Percentiles rank a stretch among this genome's conserved stretches.
Evolutionary conservation across 2,329 filamentous ascomycete species (phyloP).

Genomic region (Pseudocercospora pini-densiflorae): DNA sequence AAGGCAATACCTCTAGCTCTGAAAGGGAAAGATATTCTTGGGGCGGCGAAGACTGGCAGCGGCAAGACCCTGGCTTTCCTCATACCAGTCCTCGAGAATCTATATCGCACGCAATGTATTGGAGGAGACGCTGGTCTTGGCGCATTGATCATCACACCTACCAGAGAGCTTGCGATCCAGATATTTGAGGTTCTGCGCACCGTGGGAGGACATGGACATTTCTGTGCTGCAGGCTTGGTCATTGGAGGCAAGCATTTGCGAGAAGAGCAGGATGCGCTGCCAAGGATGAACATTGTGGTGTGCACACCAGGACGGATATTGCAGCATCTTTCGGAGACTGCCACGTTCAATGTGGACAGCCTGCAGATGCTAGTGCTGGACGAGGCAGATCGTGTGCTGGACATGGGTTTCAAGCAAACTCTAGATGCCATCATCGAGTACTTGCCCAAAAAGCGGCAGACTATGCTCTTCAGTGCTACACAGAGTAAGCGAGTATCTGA

Average conservation of each 20-base stretch:
- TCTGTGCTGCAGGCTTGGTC: conserved; percentile 88
- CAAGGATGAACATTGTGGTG: conserved; percentile 95
- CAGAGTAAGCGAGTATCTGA: conserved; percentile 95
- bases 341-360: conserved; percentile 85
- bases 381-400: conserved; percentile 94
- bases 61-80: conserved; percentile 96
- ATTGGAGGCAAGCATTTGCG: conserved; percentile 91
- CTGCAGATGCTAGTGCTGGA: conserved; percentile 92
- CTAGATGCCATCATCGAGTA: conserved; percentile 94
- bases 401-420: conserved; percentile 92
- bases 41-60: conserved; percentile 92
- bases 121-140: conserved; percentile 85
- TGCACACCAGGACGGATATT: conserved; percentile 94
- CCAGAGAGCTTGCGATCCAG: conserved; percentile 92
- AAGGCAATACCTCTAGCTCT: conserved; percentile 87
- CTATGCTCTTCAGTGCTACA: conserved; percentile 85
- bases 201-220: conserved; percentile 79
- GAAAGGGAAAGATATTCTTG: conserved; percentile 85
- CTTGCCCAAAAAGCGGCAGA: conserved; percentile 83
- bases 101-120: conserved; percentile 88
- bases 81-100: conserved; percentile 87
- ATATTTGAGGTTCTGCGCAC: conserved; percentile 95
- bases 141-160: conserved; percentile 90
- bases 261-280: conserved; percentile 82
- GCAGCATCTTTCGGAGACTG: conserved; percentile 94